These are phyloP conservation scores for Cutaneotrichosporon curvatum DNA, from an alignment of 1,284 basidiomycete species.

Conservation along the genomic window DNA sequence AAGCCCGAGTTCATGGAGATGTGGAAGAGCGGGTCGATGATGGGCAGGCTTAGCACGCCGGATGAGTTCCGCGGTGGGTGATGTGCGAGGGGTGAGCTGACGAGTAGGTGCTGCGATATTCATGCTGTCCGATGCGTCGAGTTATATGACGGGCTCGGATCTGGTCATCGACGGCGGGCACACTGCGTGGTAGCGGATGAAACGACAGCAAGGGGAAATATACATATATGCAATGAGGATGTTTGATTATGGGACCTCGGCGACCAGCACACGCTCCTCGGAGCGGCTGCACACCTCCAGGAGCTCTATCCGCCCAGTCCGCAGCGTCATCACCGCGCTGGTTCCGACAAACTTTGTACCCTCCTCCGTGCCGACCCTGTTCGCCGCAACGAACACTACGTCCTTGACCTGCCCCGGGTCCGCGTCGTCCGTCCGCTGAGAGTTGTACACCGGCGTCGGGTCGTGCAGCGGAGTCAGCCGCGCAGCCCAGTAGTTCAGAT, in stretches of 20 bases:
- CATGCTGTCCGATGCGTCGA: conserved; percentile 34
- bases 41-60: conserved; percentile 13
- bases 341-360: conserved; percentile 48
- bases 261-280: conserved; percentile 44
- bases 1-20: conserved; percentile 16
- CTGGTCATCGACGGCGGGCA: conserved; percentile 12
- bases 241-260: too few relatives aligned
- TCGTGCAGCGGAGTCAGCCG: conserved; percentile 43
- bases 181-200: conserved; percentile 3
- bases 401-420: conserved; percentile 23
- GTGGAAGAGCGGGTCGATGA: conserved; percentile 16
- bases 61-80: conserved; percentile 17
- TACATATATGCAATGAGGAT: too few relatives aligned
- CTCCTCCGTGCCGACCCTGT: conserved; percentile 46
- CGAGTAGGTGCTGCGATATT: conserved; percentile 22
- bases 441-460: conserved; percentile 39
- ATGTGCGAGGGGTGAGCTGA: neutral
- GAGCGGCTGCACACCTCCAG: conserved; percentile 42
- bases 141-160: conserved; percentile 18
- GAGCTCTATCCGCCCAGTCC: conserved; percentile 38
- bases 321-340: conserved; percentile 44
- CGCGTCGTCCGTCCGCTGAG: neutral
- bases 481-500: conserved; percentile 47
- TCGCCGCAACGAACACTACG: conserved; percentile 46
- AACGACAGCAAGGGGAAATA: neutral